Evolutionary conservation across 441 rosid genomes (phyloP).

Genomic region (Syzygium syzygioides): DNA sequence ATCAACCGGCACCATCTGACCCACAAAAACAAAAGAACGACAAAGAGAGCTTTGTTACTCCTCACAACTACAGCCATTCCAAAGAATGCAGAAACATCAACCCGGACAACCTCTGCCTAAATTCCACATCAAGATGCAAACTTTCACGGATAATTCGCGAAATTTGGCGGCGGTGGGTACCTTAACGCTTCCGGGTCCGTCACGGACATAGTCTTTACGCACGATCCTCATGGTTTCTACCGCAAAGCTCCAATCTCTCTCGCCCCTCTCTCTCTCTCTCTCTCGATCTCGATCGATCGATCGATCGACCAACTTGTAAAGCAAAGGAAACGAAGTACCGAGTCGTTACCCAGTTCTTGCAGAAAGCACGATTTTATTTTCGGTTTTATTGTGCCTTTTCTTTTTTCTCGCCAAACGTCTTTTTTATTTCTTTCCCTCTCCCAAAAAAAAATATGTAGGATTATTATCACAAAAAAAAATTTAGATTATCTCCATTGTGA

Average conservation of each 20-base stretch:
- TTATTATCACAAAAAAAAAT: no score
- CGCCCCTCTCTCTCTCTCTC: neutral
- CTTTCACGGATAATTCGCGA: neutral
- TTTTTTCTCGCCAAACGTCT: neutral
- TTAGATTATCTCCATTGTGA: no score
- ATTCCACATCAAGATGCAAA: neutral
- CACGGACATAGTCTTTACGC: constrained; percentile 37
- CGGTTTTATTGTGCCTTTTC: neutral
- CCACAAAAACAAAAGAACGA: neutral
- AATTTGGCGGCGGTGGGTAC: constrained; percentile 18
- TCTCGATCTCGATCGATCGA: neutral
- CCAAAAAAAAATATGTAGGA: neutral
- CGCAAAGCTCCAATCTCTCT: neutral
- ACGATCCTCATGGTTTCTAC: constrained; percentile 45
- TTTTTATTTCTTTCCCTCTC: neutral
- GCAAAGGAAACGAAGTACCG: neutral
- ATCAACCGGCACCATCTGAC: constrained; percentile 76
- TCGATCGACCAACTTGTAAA: neutral
- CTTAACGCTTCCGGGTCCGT: constrained; percentile 92
- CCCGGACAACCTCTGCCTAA: neutral
- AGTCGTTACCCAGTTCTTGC: neutral
- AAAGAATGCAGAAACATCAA: neutral
- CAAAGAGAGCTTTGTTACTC: neutral
- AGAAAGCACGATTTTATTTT: neutral
- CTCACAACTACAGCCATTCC: neutral